A percentile compares a stretch with the other conserved stretches of the same genome.
Evolutionary conservation across 768 basidiomycete genomes (phyloP).

Genomic region (Trametes gibbosa): DNA sequence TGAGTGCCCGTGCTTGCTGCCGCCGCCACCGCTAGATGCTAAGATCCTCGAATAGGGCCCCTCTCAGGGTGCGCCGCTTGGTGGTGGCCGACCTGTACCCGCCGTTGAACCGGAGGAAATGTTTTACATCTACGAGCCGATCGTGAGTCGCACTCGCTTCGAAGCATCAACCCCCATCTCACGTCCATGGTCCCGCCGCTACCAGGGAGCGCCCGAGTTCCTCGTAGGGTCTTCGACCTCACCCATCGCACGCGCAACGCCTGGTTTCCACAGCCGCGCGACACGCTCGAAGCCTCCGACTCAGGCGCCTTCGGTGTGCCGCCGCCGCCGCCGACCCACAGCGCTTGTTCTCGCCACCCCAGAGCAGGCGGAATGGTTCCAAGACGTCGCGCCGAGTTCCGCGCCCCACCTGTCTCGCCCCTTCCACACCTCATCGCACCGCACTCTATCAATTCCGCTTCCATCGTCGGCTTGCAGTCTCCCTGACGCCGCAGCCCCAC

Average conservation of each 20-base stretch:
- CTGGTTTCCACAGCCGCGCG: constrained; percentile 16
- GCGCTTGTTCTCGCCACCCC: constrained; percentile 13
- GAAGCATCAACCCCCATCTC: constrained; percentile 1
- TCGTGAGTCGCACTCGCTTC: constrained; percentile 8
- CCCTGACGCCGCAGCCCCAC: not conserved
- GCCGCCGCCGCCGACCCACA: constrained; percentile 10
- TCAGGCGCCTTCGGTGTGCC: not conserved
- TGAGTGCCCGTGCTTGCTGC: constrained; percentile 1
- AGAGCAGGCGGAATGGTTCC: constrained; percentile 9
- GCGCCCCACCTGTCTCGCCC: not conserved
- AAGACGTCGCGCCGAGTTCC: not conserved
- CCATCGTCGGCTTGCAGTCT: not conserved
- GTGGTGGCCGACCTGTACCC: not conserved
- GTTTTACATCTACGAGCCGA: constrained; percentile 19
- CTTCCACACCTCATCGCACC: not conserved
- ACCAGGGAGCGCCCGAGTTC: constrained; percentile 21
- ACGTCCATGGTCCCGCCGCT: not conserved
- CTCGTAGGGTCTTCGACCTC: constrained; percentile 22
- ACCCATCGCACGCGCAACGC: constrained; percentile 5
- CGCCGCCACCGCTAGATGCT: not conserved
- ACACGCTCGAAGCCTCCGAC: not conserved
- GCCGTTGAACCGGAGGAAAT: not conserved
- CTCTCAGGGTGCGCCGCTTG: not conserved
- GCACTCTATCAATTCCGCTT: not conserved
- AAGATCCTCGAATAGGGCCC: not conserved